phyloP scores from a whole-genome alignment of 208 protist species.

The Trypanosoma cruzi region DNA sequence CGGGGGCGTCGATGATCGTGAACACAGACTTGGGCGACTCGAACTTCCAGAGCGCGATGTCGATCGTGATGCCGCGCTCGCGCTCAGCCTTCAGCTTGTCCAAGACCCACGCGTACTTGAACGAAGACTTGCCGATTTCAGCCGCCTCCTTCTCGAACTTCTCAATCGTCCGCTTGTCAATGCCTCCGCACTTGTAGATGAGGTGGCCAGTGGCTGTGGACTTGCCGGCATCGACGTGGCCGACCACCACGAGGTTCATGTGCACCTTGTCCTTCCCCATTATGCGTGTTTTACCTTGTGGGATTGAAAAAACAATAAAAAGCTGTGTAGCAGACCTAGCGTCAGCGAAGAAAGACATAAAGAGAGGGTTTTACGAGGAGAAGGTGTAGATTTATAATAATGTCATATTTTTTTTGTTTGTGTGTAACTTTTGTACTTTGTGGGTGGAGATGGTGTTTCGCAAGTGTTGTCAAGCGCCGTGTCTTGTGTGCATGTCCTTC shows the following conservation, averaged over 20 bases:
- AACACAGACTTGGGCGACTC: constrained; percentile 89
- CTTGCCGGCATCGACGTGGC: constrained; percentile 91
- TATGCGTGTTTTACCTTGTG: neutral
- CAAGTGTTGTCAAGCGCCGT: no score
- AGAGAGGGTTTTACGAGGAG: constrained; percentile 10
- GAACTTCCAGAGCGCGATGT: constrained; percentile 93
- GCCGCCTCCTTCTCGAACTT: constrained; percentile 93
- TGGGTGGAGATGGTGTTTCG: neutral
- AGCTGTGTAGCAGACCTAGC: neutral
- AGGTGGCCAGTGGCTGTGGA: constrained; percentile 92
- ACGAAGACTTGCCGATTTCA: constrained; percentile 91
- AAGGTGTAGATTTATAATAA: neutral
- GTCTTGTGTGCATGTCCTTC: no score
- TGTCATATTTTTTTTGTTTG: neutral
- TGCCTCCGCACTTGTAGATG: constrained; percentile 92
- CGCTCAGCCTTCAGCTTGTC: constrained; percentile 94
- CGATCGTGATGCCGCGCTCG: constrained; percentile 94
- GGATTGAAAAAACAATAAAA: neutral
- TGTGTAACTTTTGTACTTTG: neutral
- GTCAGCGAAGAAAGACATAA: neutral
- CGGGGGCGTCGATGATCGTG: constrained; percentile 95
- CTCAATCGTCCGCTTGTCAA: constrained; percentile 90
- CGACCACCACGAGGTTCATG: constrained; percentile 66
- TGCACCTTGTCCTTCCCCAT: constrained; percentile 76
- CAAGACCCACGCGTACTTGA: constrained; percentile 95